These are phyloP conservation scores for Linum tenue DNA, from an alignment of 345 rosid genomes.

Conservation along the genomic window DNA sequence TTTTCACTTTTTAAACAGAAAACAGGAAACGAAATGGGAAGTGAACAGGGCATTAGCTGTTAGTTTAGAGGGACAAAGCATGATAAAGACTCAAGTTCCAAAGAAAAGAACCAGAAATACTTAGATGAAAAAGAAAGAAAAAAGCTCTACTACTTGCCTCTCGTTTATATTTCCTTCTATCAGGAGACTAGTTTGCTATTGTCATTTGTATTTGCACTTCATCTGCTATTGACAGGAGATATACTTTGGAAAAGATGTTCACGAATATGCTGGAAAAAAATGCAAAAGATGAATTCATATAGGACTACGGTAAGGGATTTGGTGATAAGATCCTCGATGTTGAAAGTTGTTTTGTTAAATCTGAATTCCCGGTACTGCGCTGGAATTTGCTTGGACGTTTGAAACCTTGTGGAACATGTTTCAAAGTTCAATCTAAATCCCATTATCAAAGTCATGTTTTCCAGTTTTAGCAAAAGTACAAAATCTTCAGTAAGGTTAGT, in stretches of 20 bases:
- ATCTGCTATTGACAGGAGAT: conserved; percentile 14
- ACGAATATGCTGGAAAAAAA: conserved; percentile 59
- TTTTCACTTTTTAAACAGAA: too few relatives aligned
- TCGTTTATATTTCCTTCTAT: too few relatives aligned
- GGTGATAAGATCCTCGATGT: conserved; percentile 42
- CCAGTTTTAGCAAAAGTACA: conserved; percentile 29
- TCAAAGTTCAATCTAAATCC: conserved; percentile 36
- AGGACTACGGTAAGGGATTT: conserved; percentile 65
- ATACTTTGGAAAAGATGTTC: conserved; percentile 74
- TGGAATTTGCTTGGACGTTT: conserved; percentile 44
- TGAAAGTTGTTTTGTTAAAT: conserved; percentile 65
- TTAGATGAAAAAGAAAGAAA: not conserved
- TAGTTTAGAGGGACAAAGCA: not conserved
- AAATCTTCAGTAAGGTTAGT: conserved; percentile 36
- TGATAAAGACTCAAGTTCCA: not conserved
- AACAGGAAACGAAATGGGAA: too few relatives aligned
- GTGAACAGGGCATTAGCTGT: not conserved
- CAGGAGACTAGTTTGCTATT: not conserved
- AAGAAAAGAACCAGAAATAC: not conserved
- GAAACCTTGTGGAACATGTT: conserved; percentile 19
- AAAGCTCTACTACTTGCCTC: not conserved
- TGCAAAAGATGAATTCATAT: conserved; percentile 77
- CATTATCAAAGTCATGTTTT: conserved; percentile 54
- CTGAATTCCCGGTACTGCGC: conserved; percentile 59
- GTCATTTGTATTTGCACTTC: not conserved